Conservation (phyloP, 2,329 filamentous ascomycete genomes). For the Neonectria coccinea region DNA sequence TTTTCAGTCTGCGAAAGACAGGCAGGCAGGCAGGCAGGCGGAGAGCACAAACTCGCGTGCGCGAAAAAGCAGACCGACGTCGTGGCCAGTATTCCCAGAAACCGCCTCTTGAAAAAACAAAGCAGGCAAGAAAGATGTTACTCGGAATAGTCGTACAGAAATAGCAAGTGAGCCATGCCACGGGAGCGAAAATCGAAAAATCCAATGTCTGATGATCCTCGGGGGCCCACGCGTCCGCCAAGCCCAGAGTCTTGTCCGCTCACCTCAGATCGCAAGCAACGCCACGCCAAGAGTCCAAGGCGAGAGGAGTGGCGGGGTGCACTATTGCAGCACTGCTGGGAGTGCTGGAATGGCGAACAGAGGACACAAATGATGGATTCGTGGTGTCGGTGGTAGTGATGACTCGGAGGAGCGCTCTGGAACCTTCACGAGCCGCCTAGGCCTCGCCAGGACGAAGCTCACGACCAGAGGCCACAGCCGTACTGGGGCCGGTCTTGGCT, state of each 20-base stretch:
- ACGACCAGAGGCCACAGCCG: slow-evolving; percentile 67
- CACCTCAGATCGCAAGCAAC: slow-evolving; percentile 7
- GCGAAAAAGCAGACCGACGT: slow-evolving; percentile 12
- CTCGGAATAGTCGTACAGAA: slow-evolving; percentile 37
- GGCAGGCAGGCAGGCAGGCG: slow-evolving; percentile 4
- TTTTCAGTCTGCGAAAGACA: slow-evolving; percentile 24
- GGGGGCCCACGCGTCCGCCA: not conserved
- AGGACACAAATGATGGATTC: slow-evolving; percentile 29
- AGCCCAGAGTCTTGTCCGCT: not conserved
- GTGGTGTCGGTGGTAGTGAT: slow-evolving; percentile 13
- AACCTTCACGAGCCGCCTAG: slow-evolving; percentile 51
- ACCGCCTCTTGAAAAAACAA: slow-evolving; percentile 27
- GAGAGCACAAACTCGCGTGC: slow-evolving; percentile 15
- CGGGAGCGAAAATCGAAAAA: slow-evolving; percentile 29
- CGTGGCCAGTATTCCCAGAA: slow-evolving; percentile 20
- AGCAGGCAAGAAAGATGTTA: slow-evolving; percentile 16
- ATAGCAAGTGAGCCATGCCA: slow-evolving; percentile 27
- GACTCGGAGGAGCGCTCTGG: slow-evolving; percentile 36
- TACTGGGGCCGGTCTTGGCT: slow-evolving; percentile 56
- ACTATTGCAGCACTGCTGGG: slow-evolving; percentile 3
- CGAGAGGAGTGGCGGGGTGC: slow-evolving; percentile 8
- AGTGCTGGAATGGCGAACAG: slow-evolving; percentile 21
- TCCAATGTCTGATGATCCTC: slow-evolving; percentile 22
- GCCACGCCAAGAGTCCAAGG: slow-evolving; percentile 17
- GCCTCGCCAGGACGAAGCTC: slow-evolving; percentile 61